Base-by-base conservation (phyloP, 192 early-diverging fungal species). In the Allomyces javanicus region DNA sequence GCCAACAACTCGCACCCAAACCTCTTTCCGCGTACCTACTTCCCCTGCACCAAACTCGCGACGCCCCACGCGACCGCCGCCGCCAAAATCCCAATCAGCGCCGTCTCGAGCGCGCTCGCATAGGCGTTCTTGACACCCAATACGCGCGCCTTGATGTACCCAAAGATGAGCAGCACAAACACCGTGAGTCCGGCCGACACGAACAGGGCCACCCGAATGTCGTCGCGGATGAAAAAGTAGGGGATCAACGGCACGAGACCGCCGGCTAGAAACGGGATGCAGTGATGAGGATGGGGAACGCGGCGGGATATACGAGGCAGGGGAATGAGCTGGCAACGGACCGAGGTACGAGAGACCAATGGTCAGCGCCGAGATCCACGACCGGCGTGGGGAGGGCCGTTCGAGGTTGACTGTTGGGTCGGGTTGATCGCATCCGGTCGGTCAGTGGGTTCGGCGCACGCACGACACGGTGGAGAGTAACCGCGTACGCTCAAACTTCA, bases 241-340 rank as follows among this genome's bases (percentile, higher is more conserved):
- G 85, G 85, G 21, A 83, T 11, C 43, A 87, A 65, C 5, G 85
- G 85, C n/a, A 87, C 75, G 23, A 85, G 65, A 43, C 85, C 85
- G 25, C 85, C 85, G 17, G 81, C 23, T 40, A 9, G 2, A 40
- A 1, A 9, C 33, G 33, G 33, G 33, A 40, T 40, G 33, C 4
- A 26, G 26, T 26, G 26, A 9, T 40, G 4, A 40, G 33, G 9
- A 40, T 40, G 33, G 33, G 33, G 4, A 9, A 0, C 2, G 7
- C 33, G 33, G 4, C 33, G 33, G 7, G 7, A 7, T 26, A n/a
- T 9, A 40, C 33, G 33, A 40, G 9, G 33, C 2, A 7, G 9
- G 33, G 33, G 9, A 9, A 40, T 7, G 26, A 26, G 26, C 26
- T 1, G 26, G 26, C 26, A 26, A 26, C 33, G 33, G 7, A 40